These are phyloP conservation scores for Kodamaea jinghongensis DNA, from an alignment of 805 yeast species.

Conservation along the genomic window DNA sequence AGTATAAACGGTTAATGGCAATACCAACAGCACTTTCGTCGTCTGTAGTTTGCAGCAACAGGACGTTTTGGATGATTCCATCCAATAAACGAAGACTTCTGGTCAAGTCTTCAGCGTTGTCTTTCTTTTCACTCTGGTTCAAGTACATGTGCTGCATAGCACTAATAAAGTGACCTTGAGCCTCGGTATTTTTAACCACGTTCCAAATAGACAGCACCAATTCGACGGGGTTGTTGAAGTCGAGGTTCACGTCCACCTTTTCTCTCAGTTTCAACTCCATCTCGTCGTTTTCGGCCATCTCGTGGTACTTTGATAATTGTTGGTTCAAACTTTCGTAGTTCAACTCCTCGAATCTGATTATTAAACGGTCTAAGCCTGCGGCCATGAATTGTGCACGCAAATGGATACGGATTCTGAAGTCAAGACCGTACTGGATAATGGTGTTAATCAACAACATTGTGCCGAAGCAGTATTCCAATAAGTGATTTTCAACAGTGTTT, in stretches of 20 bases:
- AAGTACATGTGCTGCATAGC: conserved; percentile 66
- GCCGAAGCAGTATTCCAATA: conserved; percentile 68
- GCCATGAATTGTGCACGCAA: conserved; percentile 48
- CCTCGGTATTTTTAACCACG: conserved; percentile 54
- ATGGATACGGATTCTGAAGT: conserved; percentile 48
- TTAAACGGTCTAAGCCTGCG: conserved; percentile 22
- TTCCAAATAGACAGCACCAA: conserved; percentile 58
- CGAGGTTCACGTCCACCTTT: conserved; percentile 41
- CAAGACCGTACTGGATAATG: conserved; percentile 48
- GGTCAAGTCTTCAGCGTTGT: conserved; percentile 40
- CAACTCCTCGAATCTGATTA: conserved; percentile 29
- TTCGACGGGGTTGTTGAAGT: conserved; percentile 71
- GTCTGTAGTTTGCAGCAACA: conserved; percentile 49
- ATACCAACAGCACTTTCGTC: conserved; percentile 59
- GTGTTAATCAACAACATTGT: conserved; percentile 71
- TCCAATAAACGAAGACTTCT: conserved; percentile 62
- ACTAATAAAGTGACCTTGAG: conserved; percentile 57
- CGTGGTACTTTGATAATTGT: conserved; percentile 61
- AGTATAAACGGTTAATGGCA: conserved; percentile 69
- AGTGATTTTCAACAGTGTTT: conserved; percentile 55
- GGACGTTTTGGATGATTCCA: conserved; percentile 61
- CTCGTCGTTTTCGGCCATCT: conserved; percentile 54
- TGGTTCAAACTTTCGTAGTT: conserved; percentile 59
- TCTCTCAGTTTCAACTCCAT: conserved; percentile 39
- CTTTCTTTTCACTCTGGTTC: conserved; percentile 50